Base-by-base conservation (phyloP, 495 filamentous ascomycete genomes). In the Lichina pygmaea region DNA sequence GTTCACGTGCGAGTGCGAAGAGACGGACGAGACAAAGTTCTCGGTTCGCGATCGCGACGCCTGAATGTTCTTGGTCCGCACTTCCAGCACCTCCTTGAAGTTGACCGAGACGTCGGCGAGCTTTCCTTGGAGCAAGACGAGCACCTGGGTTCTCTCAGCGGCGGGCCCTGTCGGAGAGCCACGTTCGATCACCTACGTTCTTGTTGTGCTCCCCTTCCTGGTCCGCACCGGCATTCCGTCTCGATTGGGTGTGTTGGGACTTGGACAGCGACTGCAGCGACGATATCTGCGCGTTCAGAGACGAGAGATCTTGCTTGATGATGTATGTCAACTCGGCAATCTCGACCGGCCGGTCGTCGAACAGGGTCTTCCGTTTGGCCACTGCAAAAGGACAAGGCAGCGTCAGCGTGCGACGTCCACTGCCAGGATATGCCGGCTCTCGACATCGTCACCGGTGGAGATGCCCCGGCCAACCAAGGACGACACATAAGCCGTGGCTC, bases 181-280 rank as follows among this genome's bases (percentile, higher is more conserved):
- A 15, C 39, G 0, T 46, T 6, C 9, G 31, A 15, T 12, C 12
- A 58, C 63, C 46, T 52, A 69, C 89, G 54, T 94, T 93, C 57
- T 93, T 91, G 65, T 86, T 92, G 60, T 97, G 91, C 55, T 95
- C 86, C 42, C 83, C 83, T 55, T 93, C 86, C 54, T 93, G 82
- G 49, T 85, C 82, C 13, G 62, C 67, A 7, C 64, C 64, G 45
- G 65, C 63, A 11, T 58, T 56, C 16, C 66, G 61, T 43, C 51
- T 59, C 11, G 56, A 57, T 45, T 80, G 80, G 3, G 80, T 75
- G 50, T 86, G 77, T 60, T 86, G 79, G 24, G 70, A 62, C 33
- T 70, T 63, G 0, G 72, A 74, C 15, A 94, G 68, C 3, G 72
- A 61, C 56, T 93, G 82, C 37, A 97, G 62, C 15, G 64, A 67